A percentile compares a stretch with the other conserved stretches of the same genome.
phyloP scores from a whole-genome alignment of 257 asterid species.

The Ilex aquifolium region DNA sequence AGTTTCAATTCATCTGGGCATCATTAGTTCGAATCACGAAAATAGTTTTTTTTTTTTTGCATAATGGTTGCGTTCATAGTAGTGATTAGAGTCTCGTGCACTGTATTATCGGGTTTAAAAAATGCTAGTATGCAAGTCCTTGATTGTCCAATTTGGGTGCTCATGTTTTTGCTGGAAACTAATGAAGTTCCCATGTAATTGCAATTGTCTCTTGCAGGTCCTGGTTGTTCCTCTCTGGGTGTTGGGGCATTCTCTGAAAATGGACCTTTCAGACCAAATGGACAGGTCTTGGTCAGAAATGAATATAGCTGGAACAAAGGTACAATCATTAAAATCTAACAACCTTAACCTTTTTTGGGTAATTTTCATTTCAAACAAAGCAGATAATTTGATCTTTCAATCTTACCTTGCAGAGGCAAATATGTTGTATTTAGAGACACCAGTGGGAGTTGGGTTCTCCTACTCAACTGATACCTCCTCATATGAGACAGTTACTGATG shows the following conservation, averaged over 20 bases:
- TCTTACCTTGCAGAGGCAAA: conserved; percentile 50
- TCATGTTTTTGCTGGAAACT: background rate
- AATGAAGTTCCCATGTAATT: background rate
- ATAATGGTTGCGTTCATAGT: background rate
- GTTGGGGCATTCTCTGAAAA: conserved; percentile 81
- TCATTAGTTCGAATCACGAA: background rate
- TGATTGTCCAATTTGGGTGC: background rate
- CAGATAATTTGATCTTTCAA: conserved; percentile 13
- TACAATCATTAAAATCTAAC: conserved; percentile 5
- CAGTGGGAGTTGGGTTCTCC: conserved; percentile 70
- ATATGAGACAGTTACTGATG: conserved; percentile 48
- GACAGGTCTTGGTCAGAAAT: conserved; percentile 40
- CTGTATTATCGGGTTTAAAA: background rate
- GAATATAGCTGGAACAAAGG: conserved; percentile 73
- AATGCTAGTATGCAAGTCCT: too few species aligned
- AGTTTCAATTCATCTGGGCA: background rate
- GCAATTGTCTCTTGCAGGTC: conserved; percentile 36
- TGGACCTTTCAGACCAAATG: conserved; percentile 67
- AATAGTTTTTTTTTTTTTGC: background rate
- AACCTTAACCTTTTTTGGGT: too few species aligned
- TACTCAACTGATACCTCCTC: conserved; percentile 40
- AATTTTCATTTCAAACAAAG: background rate
- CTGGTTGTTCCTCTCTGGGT: conserved; percentile 73
- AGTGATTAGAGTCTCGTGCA: conserved; percentile 1
- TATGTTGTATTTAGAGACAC: conserved; percentile 64